Conservation (phyloP, 148 eudicot species). For the Heliamphora exappendiculata region DNA sequence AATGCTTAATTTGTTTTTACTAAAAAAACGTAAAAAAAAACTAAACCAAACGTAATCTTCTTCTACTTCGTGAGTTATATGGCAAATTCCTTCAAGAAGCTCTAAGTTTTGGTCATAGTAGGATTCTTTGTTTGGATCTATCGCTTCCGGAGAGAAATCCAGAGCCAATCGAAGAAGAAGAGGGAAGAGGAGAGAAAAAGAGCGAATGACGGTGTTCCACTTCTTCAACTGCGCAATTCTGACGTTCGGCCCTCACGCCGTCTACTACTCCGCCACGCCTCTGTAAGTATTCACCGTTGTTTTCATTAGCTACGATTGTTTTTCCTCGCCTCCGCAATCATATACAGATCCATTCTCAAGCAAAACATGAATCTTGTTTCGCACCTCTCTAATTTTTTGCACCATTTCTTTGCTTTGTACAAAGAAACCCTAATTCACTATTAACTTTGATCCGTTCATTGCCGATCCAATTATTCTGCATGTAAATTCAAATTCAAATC, state of each 20-base stretch:
- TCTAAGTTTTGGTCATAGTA: background rate
- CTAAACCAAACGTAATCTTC: no score
- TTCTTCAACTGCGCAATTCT: conserved; percentile 94
- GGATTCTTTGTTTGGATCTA: background rate
- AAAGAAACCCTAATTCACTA: background rate
- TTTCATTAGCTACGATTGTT: no score
- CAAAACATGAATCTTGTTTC: background rate
- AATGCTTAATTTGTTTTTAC: no score
- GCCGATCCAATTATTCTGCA: background rate
- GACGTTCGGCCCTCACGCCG: conserved; percentile 96
- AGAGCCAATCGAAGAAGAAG: background rate
- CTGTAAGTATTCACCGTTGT: no score
- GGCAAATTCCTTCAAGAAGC: background rate
- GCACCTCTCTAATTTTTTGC: background rate
- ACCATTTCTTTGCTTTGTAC: background rate
- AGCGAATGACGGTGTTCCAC: conserved; percentile 92
- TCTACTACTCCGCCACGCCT: conserved; percentile 95
- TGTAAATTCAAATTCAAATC: background rate
- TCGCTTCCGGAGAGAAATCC: background rate
- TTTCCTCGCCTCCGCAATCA: background rate
- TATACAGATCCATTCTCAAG: conserved; percentile 4
- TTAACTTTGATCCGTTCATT: background rate
- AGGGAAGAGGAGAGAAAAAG: conserved; percentile 12
- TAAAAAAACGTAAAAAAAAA: no score
- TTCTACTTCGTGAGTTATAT: no score